Evolutionary conservation across 2,329 filamentous ascomycete genomes (phyloP).

Genomic region (Claviceps pusilla): DNA sequence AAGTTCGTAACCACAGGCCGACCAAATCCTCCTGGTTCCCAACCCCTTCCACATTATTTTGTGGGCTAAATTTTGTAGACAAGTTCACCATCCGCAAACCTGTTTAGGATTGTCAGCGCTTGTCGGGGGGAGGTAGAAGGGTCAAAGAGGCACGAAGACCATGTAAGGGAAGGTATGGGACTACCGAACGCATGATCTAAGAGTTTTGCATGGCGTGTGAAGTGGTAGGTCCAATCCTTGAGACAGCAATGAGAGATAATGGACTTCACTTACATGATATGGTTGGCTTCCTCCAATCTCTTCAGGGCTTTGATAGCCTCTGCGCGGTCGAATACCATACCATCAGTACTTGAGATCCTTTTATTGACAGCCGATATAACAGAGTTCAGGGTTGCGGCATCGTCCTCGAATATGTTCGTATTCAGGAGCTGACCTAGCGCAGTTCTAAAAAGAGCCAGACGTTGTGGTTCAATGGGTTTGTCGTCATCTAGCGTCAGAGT

Average conservation of each 20-base stretch:
- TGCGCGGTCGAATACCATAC: slow-evolving; percentile 47
- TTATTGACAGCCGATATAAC: slow-evolving; percentile 69
- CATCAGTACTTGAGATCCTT: slow-evolving; percentile 38
- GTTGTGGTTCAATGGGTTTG: slow-evolving; percentile 39
- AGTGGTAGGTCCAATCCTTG: background rate
- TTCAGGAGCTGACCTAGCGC: slow-evolving; percentile 73
- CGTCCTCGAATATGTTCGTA: slow-evolving; percentile 71
- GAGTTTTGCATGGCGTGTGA: background rate
- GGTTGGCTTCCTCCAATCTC: slow-evolving; percentile 67
- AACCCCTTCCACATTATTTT: background rate
- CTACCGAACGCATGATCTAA: background rate
- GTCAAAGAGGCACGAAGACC: background rate
- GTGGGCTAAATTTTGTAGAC: slow-evolving; percentile 51
- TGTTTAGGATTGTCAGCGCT: slow-evolving; percentile 15
- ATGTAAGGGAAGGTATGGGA: background rate
- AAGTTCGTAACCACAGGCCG: background rate
- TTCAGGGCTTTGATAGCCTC: slow-evolving; percentile 68
- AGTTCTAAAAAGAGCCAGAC: slow-evolving; percentile 62
- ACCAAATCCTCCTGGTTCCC: background rate
- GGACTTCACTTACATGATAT: slow-evolving; percentile 65
- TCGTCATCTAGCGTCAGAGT: slow-evolving; percentile 27
- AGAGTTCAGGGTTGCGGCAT: slow-evolving; percentile 60
- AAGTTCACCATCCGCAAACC: slow-evolving; percentile 46
- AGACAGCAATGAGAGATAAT: background rate
- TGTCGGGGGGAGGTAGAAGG: background rate